These are phyloP conservation scores for Vaccinium darrowii DNA, from an alignment of 148 eudicot species.

Conservation along the genomic window DNA sequence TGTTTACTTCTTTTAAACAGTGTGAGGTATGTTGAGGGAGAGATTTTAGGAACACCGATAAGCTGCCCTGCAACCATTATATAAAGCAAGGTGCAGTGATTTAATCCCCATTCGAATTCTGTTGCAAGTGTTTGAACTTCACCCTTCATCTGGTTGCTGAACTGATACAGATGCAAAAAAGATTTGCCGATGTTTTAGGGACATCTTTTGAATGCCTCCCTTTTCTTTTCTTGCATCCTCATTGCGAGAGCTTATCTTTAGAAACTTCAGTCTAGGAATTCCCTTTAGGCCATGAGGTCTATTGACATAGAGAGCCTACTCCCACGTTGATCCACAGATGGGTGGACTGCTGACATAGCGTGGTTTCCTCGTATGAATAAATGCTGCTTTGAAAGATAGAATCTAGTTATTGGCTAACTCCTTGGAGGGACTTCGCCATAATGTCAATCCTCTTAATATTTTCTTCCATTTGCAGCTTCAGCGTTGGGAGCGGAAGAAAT, in stretches of 20 bases:
- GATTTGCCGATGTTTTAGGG: not conserved
- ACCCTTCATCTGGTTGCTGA: not conserved
- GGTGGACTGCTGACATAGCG: not conserved
- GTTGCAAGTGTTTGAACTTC: not conserved
- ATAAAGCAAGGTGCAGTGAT: not conserved
- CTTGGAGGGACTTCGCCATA: not conserved
- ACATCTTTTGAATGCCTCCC: not conserved
- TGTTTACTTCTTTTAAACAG: not conserved
- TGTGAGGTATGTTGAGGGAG: not conserved
- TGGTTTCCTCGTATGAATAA: not conserved
- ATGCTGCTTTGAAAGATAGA: not conserved
- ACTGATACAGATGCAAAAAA: not conserved
- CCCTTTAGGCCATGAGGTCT: not conserved
- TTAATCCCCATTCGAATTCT: not conserved
- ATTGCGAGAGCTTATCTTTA: not conserved
- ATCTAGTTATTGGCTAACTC: not conserved
- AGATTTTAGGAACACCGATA: not conserved
- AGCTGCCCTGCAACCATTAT: not conserved
- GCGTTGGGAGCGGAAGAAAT: constrained; percentile 89
- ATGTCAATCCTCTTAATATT: not conserved
- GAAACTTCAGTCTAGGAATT: not conserved
- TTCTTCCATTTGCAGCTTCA: constrained; percentile 50
- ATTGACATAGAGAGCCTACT: not conserved
- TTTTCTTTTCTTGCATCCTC: not conserved
- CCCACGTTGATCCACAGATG: not conserved